Percentiles rank a stretch among this genome's conserved stretches.
These are phyloP conservation scores for Candida sojae DNA, from an alignment of 1,139 yeast genomes.

Conservation along the genomic window DNA sequence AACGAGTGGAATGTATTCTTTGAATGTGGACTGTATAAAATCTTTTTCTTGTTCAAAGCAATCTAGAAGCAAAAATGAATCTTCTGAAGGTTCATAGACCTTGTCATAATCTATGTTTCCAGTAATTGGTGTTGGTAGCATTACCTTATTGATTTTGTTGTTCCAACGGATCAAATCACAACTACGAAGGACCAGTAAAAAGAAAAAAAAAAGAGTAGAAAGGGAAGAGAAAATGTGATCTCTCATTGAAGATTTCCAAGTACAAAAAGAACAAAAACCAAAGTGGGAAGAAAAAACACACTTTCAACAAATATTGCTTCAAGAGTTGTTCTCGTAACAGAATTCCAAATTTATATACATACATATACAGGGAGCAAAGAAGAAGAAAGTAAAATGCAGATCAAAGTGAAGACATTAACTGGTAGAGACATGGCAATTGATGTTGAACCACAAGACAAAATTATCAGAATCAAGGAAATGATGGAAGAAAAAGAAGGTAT, in stretches of 20 bases:
- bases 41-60: slow-evolving; percentile 62
- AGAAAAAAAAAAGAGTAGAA: not conserved
- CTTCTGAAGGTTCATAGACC: slow-evolving; percentile 95
- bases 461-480: slow-evolving; percentile 83
- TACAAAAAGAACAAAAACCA: not conserved
- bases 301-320: not conserved
- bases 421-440: slow-evolving; percentile 86
- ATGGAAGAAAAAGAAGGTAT: slow-evolving; percentile 97
- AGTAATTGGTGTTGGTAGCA: slow-evolving; percentile 47
- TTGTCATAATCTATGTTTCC: slow-evolving; percentile 33
- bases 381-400: slow-evolving; percentile 47
- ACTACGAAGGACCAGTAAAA: not conserved
- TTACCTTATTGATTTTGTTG: slow-evolving; percentile 10
- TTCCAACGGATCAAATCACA: not conserved
- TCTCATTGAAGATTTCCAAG: not conserved
- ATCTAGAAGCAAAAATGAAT: slow-evolving; percentile 80
- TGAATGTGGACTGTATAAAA: slow-evolving; percentile 32
- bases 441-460: slow-evolving; percentile 73
- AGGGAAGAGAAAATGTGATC: not conserved
- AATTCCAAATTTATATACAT: too few species aligned
- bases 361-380: not conserved
- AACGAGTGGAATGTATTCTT: slow-evolving; percentile 49
- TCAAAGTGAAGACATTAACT: slow-evolving; percentile 73
- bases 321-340: too few species aligned
- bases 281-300: not conserved